These are phyloP conservation scores for Suillus bovinus DNA, from an alignment of 768 basidiomycete species.

Conservation along the genomic window DNA sequence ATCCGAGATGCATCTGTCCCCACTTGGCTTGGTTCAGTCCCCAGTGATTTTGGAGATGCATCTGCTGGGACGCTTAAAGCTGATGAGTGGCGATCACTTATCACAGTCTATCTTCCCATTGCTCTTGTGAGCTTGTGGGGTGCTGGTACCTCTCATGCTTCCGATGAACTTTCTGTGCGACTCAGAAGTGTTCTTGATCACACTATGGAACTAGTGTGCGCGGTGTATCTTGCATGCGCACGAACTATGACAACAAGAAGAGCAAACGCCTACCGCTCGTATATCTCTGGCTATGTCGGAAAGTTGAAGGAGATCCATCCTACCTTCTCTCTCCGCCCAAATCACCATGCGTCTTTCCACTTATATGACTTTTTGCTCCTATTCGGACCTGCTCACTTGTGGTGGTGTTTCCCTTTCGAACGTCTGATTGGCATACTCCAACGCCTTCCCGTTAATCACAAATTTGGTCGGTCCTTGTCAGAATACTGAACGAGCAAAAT, in stretches of 20 bases:
- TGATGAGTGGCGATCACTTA: constrained; percentile 21
- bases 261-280: constrained; percentile 12
- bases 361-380: constrained; percentile 32
- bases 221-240: constrained; percentile 22
- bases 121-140: constrained; percentile 23
- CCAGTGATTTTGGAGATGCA: constrained; percentile 19
- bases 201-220: constrained; percentile 31
- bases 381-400: constrained; percentile 39
- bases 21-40: constrained; percentile 19
- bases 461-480: constrained; percentile 22
- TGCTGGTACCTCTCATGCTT: neutral
- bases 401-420: constrained; percentile 44
- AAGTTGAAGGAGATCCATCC: constrained; percentile 24
- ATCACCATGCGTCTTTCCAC: constrained; percentile 33
- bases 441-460: constrained; percentile 32
- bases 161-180: neutral
- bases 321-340: constrained; percentile 16
- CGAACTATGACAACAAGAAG: constrained; percentile 14
- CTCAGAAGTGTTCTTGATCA: constrained; percentile 22
- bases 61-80: constrained; percentile 19
- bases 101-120: constrained; percentile 20
- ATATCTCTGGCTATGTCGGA: constrained; percentile 20
- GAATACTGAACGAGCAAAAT: constrained; percentile 13
- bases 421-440: constrained; percentile 39
- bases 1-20: constrained; percentile 11